Base-by-base conservation (phyloP, 2,329 filamentous ascomycete species). In the Rugonectria rugulosa region DNA sequence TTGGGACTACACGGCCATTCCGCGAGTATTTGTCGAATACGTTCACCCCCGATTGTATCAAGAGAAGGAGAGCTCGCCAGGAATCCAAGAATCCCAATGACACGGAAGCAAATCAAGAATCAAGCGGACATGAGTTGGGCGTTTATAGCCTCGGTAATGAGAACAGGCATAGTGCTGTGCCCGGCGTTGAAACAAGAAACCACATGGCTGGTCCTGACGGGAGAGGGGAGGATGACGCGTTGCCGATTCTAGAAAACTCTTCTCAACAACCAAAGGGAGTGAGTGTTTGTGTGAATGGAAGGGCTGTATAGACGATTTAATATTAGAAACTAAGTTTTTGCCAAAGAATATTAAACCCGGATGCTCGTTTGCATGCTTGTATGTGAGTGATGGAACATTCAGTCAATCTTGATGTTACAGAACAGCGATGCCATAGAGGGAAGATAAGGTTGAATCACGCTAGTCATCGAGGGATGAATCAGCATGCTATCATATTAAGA, bases 1-100 rank as follows among this genome's bases (percentile, higher is more conserved):
- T 61, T n/a, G 56, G 56, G 4, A 59, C 59, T 11, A 61, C 56
- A 2, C 50, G 41, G 3, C 44, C 59, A 11, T 61, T 59, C 23
- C 29, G 57, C 6, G 41, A 56, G 21, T 57, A 59, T 31, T 45
- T 61, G 52, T 52, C 36, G 46, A 31, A 41, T 8, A n/a, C 17
- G 7, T 52, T 44, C 20, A n/a, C 49, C 12, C 52, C 52, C 2
- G 10, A 3, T 2, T 43, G 47, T 15, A 17, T 56, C 12, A 56
- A 19, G 31, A 15, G 51, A 5, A 37, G 29, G 19, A 23, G 6
- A 3, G 8, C 32, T 27, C 15, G 6, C 11, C 40, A 19, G 11
- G 12, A 15, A 34, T 17, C n/a, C 3, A 50, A 24, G 21, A 50
- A 26, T 15, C 10, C 19, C 17, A 5, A 32, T n/a, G 40, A 38